Evolutionary conservation across 2,329 filamentous ascomycete genomes (phyloP).

Genomic region (Fusarium hostae): DNA sequence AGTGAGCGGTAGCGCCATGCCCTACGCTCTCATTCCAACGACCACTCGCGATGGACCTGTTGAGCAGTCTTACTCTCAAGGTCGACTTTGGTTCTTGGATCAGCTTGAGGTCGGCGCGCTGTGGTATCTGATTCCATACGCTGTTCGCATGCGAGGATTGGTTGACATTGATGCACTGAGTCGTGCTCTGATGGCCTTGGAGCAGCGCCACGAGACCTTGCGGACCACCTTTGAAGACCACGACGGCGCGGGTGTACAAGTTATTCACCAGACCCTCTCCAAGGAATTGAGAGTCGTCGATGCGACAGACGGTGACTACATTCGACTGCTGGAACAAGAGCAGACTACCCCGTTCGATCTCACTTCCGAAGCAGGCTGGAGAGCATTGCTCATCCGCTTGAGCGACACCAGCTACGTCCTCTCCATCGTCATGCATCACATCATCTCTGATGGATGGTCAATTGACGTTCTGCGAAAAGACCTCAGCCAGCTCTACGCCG

Average conservation of each 20-base stretch:
- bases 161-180: not conserved
- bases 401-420: slow-evolving; percentile 33
- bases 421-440: slow-evolving; percentile 46
- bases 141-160: not conserved
- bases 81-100: slow-evolving; percentile 16
- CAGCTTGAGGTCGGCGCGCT: not conserved
- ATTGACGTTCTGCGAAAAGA: slow-evolving; percentile 39
- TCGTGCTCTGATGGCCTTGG: not conserved
- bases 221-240: not conserved
- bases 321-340: not conserved
- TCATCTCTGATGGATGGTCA: slow-evolving; percentile 47
- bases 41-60: not conserved
- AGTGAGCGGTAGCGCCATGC: not conserved
- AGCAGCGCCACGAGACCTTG: not conserved
- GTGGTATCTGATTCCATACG: slow-evolving; percentile 10
- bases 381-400: slow-evolving; percentile 16
- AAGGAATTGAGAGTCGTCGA: slow-evolving; percentile 61
- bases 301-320: slow-evolving; percentile 56
- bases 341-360: not conserved
- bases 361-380: not conserved
- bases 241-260: not conserved
- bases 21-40: not conserved
- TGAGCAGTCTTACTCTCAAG: slow-evolving; percentile 16
- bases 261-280: not conserved
- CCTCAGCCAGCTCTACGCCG: slow-evolving; percentile 33